Percentiles rank a stretch among this genome's conserved stretches.
Evolutionary conservation across 495 filamentous ascomycete species (phyloP).

Genomic region (Penicillium samsonianum): DNA sequence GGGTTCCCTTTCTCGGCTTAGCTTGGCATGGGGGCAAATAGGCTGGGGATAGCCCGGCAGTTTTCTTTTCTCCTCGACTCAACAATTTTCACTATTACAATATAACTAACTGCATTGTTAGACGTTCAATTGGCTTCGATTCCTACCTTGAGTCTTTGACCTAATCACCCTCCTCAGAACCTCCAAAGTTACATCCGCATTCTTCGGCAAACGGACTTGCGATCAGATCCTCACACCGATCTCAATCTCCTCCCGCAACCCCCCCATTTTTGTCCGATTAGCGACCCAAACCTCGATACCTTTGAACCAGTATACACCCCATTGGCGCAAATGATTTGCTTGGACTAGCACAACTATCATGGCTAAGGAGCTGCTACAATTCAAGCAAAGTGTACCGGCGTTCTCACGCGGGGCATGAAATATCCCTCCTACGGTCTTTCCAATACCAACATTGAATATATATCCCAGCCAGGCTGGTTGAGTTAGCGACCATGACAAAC

Average conservation of each 20-base stretch:
- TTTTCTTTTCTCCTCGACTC: conserved; percentile 2
- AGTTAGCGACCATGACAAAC: conserved; percentile 11
- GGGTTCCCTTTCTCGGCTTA: conserved; percentile 13
- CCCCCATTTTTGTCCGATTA: conserved; percentile 1
- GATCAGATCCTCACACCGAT: conserved; percentile 3
- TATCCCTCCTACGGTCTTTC: not conserved
- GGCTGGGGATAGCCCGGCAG: not conserved
- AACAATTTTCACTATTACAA: not conserved
- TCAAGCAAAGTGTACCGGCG: conserved; percentile 13
- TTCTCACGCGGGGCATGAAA: conserved; percentile 9
- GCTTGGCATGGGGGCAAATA: conserved; percentile 7
- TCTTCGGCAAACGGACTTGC: conserved; percentile 10
- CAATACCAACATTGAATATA: not conserved
- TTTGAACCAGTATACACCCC: not conserved
- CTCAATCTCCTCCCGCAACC: not conserved
- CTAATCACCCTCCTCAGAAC: conserved; percentile 5
- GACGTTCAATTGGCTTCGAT: not conserved
- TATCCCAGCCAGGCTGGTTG: not conserved
- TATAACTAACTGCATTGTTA: not conserved
- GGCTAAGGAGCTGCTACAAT: conserved; percentile 15
- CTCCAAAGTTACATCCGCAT: conserved; percentile 17
- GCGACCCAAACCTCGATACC: not conserved
- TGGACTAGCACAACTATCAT: conserved; percentile 15
- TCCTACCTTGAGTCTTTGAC: not conserved
- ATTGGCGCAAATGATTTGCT: conserved; percentile 15